phyloP scores from a whole-genome alignment of 768 basidiomycete genomes.

The Clitopilus hobsonii region DNA sequence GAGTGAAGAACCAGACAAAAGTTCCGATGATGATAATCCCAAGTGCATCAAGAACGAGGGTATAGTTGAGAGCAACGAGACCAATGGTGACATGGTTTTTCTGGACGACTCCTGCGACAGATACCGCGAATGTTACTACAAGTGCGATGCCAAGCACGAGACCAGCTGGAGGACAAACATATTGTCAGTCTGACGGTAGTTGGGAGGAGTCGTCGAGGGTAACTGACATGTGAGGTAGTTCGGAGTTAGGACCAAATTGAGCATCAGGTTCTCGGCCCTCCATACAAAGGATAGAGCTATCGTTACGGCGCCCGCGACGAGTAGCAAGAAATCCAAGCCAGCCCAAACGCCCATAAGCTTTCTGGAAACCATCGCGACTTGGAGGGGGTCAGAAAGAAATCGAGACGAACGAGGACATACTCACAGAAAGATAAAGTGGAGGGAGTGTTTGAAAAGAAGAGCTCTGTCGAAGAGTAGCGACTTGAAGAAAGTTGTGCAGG shows the following conservation, averaged over 20 bases:
- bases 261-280: conserved; percentile 60
- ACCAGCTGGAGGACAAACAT: conserved; percentile 49
- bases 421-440: not conserved
- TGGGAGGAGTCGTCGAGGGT: not conserved
- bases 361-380: conserved; percentile 60
- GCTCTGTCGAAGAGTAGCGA: conserved; percentile 50
- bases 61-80: conserved; percentile 74
- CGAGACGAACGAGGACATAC: not conserved
- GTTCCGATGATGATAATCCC: conserved; percentile 62
- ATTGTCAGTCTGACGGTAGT: not conserved
- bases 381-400: conserved; percentile 6
- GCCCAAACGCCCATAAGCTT: conserved; percentile 69
- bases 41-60: conserved; percentile 60
- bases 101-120: conserved; percentile 67
- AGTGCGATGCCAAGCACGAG: conserved; percentile 63
- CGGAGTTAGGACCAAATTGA: conserved; percentile 65
- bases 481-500: conserved; percentile 29
- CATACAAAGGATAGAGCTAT: conserved; percentile 70
- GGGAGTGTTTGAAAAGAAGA: conserved; percentile 1
- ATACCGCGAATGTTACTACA: conserved; percentile 62
- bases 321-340: conserved; percentile 63
- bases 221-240: conserved; percentile 56
- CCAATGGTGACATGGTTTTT: conserved; percentile 64
- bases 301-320: conserved; percentile 63
- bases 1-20: conserved; percentile 78